Conservation (phyloP, 257 asterid species). For the Solanum phureja region DNA sequence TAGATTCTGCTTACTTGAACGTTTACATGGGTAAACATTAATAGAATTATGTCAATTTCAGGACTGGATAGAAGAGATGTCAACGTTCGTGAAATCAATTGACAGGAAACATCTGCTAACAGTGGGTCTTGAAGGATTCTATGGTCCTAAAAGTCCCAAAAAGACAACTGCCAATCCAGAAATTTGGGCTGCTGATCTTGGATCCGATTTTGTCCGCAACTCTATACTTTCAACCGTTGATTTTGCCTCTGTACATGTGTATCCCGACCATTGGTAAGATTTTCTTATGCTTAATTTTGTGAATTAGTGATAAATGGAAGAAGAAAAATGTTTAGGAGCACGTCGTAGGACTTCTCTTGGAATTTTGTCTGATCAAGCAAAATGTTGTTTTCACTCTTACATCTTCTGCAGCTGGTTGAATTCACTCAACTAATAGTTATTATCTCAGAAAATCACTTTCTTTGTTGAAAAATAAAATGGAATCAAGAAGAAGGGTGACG, state of each 20-base stretch:
- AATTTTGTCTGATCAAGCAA: neutral
- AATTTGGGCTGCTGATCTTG: slow-evolving; percentile 87
- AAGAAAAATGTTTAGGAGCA: neutral
- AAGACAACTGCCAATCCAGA: slow-evolving; percentile 77
- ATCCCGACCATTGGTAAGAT: slow-evolving; percentile 96
- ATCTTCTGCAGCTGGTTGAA: neutral
- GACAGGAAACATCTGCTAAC: slow-evolving; percentile 85
- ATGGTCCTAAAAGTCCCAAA: slow-evolving; percentile 82
- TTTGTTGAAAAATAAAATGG: neutral
- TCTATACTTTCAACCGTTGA: slow-evolving; percentile 72
- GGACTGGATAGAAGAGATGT: slow-evolving; percentile 99
- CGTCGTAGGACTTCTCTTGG: neutral
- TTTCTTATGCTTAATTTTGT: neutral
- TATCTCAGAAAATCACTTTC: neutral
- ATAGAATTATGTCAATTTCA: slow-evolving; percentile 21
- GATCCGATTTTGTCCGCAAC: slow-evolving; percentile 89
- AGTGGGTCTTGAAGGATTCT: slow-evolving; percentile 96
- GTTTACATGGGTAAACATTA: neutral
- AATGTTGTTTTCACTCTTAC: neutral
- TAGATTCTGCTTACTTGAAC: neutral
- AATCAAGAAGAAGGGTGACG: neutral
- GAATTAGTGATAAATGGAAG: neutral
- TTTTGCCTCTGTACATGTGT: slow-evolving; percentile 91
- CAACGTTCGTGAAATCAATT: slow-evolving; percentile 65
- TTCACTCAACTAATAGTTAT: neutral